Evolutionary conservation across 2,329 filamentous ascomycete genomes (phyloP), one percentile per base, ranked within the genome.

Genomic region (Clarireedia sp.): DNA sequence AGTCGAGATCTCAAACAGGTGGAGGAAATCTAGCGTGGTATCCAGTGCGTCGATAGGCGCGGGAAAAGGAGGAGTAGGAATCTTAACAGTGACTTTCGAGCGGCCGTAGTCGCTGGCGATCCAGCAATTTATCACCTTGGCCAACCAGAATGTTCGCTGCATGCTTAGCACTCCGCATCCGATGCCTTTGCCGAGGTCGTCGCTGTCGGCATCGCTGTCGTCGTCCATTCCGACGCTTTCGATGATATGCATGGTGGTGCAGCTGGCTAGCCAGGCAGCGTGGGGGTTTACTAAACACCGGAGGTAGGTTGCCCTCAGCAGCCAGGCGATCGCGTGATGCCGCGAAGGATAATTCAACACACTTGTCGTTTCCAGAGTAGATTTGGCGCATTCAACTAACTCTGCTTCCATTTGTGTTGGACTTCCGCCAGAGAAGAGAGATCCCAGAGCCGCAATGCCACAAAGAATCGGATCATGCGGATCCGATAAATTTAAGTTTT

Each of bases 401-500:
- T 66, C 59, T 36, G 58, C 60, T 56, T 72, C 70, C 1, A 54
- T 48, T 5, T 52, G 45, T 21, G 36, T 51, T 16, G 62, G 62
- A 45, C 60, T 51, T 6, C 54, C 55, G 10, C 64, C 51, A 1
- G 62, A 66, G 47, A 72, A 72, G 10, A 68, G 60, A n/a, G 68
- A 71, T 14, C 68, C 68, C 9, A 71, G 51, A 4, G 64, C 67
- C 23, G 69, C 57, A 3, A 71, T 62, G 7, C 68, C 67, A 49
- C 66, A 65, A 2, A 70, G 60, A 5, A 68, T 51, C 4, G 68
- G 68, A 47, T 70, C 69, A 33, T 54, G 51, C 3, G 51, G 51
- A 33, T 54, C 51, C 0, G 29, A 48, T 17, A n/a, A 19, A 23
- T 54, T 29, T 21, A 55, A 74, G 66, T 54, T 68, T 62, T 40